Conservation (phyloP, 2,329 filamentous ascomycete species). For the Boeremia lycopersici region DNA sequence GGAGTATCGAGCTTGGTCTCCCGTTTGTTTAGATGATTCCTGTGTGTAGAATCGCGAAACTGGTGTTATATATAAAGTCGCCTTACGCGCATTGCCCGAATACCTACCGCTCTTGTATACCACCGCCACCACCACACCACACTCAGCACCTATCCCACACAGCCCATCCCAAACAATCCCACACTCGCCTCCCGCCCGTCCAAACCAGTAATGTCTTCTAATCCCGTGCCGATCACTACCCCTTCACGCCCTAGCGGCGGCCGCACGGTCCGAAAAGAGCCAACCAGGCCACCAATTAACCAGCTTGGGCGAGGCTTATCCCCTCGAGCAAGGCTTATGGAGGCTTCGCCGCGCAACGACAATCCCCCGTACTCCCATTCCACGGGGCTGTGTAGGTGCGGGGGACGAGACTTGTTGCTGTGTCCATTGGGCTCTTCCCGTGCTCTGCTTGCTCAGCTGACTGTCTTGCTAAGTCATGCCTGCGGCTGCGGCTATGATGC, state of each 20-base stretch:
- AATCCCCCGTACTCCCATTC: background rate
- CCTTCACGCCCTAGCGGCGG: background rate
- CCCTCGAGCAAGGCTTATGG: background rate
- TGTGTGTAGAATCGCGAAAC: too few species aligned
- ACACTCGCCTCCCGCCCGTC: too few species aligned
- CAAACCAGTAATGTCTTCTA: too few species aligned
- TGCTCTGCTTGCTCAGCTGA: background rate
- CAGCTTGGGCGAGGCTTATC: background rate
- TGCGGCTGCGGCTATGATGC: slow-evolving; percentile 4
- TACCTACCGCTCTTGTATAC: too few species aligned
- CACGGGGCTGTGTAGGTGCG: background rate
- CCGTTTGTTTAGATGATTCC: too few species aligned
- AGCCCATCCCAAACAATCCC: too few species aligned
- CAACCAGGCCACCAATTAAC: background rate
- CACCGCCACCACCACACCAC: too few species aligned
- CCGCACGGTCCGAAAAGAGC: background rate
- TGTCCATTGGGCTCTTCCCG: background rate
- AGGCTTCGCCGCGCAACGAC: background rate
- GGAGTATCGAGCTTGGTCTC: too few species aligned
- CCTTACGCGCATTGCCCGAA: too few species aligned
- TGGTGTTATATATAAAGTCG: too few species aligned
- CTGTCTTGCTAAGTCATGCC: background rate
- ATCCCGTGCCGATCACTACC: background rate
- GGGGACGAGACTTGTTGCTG: background rate
- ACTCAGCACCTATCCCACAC: too few species aligned